Evolutionary conservation across 1,284 basidiomycete genomes (phyloP), one percentile per base, ranked within the genome.

Genomic region (Heterobasidion parviporum): DNA sequence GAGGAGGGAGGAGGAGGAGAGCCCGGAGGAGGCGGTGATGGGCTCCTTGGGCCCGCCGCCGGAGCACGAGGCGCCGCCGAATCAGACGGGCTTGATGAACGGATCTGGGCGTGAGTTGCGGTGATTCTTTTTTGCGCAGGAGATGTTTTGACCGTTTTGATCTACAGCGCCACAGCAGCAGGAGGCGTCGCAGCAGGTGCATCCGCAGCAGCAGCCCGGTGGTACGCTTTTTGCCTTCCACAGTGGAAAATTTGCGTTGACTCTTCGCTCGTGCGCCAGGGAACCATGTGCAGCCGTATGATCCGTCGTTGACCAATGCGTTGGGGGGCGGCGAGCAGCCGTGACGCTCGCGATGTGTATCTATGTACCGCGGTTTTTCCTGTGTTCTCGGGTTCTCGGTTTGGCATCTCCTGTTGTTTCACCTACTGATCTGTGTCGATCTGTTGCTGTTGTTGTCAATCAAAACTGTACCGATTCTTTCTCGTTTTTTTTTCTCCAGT

Each of bases 1-100:
- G 57, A 56, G 57, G 20, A 50, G 56, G 44, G 59, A 59, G 53
- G 55, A 56, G 38, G 46, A 55, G 18, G 59, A 60, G n/a, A 51
- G 50, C 32, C 52, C 55, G 47, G 61, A 62, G 34, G 64, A 64
- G 52, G 63, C 66, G 18, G 63, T 66, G 47, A 65, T 67, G 65
- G 63, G 62, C 20, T 63, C 63, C 10, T 47, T 65, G 43, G 58
- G 60, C 20, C 64, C 62, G n/a, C 62, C 62, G 33, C 58, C 53
- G 48, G 60, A 61, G 54, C 34, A 61, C 38, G 54, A 65, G 44
- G 54, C 54, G 35, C 59, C 56, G 41, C 26, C 26, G 51, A 49
- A 59, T 26, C 51, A 43, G 10, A 18, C 6, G 44, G 50, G 16
- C 38, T 53, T 35, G 46, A 3, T 26, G 26, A 26, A 26, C 26